Conservation (phyloP, 2,329 filamentous ascomycete species). For the Aschersonia sp. region DNA sequence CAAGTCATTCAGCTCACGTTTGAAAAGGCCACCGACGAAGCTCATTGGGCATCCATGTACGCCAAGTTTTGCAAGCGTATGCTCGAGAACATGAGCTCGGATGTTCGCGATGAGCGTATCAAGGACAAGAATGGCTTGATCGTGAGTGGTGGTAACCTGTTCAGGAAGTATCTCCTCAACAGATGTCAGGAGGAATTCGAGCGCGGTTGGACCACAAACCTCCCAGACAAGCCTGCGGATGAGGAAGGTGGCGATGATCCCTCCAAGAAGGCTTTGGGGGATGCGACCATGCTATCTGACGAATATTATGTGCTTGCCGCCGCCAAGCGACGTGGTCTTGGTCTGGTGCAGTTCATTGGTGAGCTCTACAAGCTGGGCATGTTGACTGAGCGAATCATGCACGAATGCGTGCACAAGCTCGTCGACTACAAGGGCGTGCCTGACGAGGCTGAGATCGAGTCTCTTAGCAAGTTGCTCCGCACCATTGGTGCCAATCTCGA, state of each 20-base stretch:
- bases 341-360: conserved; percentile 97
- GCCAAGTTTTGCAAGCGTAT: conserved; percentile 97
- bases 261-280: conserved; percentile 39
- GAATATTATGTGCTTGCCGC: conserved; percentile 92
- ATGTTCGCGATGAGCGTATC: conserved; percentile 92
- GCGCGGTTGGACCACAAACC: conserved; percentile 85
- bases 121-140: conserved; percentile 78
- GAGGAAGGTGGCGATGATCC: conserved; percentile 47
- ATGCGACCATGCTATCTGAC: conserved; percentile 76
- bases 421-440: conserved; percentile 89
- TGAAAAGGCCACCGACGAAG: conserved; percentile 96
- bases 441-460: conserved; percentile 93
- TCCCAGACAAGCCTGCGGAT: conserved; percentile 56
- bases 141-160: conserved; percentile 82
- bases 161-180: conserved; percentile 98
- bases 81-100: conserved; percentile 86
- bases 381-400: conserved; percentile 98
- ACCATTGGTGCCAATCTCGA: conserved; percentile 87
- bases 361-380: conserved; percentile 98
- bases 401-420: conserved; percentile 94
- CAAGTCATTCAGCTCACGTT: conserved; percentile 99
- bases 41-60: conserved; percentile 98
- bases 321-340: conserved; percentile 90
- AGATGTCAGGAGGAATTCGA: conserved; percentile 98
- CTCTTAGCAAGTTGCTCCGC: conserved; percentile 78